Evolutionary conservation across 2,329 filamentous ascomycete species (phyloP), one percentile per base, ranked within the genome.

Genomic region (Trichoderma koningii): DNA sequence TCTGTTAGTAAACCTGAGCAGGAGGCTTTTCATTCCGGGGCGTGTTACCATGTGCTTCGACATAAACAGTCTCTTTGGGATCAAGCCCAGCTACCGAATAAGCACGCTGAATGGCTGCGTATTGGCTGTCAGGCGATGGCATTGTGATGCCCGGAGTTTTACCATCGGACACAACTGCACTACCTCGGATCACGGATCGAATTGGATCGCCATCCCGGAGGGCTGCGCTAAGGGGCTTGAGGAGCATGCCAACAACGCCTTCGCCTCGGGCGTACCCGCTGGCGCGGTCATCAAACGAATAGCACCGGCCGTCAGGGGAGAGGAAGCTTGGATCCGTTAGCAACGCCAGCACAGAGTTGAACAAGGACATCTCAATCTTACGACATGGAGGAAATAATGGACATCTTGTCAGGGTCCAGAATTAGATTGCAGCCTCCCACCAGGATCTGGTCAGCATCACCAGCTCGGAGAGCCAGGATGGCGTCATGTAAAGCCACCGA

Each of bases 221-320:
- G 0, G 83, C 83, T 1, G 75, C 69, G 23, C 69, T 74, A 14
- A 84, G 72, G 3, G 69, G 71, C 67, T 85, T 85, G 10, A 86
- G 66, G 1, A 83, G 70, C 0, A 85, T 68, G 0, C 75, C 72
- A 0, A 76, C 79, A 5, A 82, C 70, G 2, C 82, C 83, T 51
- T 86, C 84, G 7, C 82, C 83, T 0, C 83, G 77, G 14, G 75
- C 81, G 68, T 85, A 85, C 0, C 82, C 83, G 67, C 84, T 67
- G 14, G 63, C 67, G 44, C 62, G 47, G 12, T 61, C 64, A 30
- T 66, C 65, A 38, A 66, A 66, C 6, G 65, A 59, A 51, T 66
- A 64, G n/a, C 60, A 64, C 34, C 64, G 59, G 23, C 59, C 59
- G 47, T 66, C 51, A 21, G 64, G 64, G 26, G 64, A 65, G 17